Conservation (phyloP, 257 asterid species). For the Nicotiana noctiflora region DNA sequence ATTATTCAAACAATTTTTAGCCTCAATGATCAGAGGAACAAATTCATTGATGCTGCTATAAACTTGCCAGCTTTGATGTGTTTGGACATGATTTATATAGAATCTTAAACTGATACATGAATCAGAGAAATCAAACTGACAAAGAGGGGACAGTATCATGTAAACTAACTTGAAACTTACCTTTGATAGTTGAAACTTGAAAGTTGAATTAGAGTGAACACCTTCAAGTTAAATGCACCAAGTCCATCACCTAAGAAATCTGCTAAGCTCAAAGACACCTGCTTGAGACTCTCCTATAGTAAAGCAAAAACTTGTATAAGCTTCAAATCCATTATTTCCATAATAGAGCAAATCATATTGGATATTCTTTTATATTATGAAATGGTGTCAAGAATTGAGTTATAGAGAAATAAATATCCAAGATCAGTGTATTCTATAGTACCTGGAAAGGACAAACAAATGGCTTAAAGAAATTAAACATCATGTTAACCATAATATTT, state of each 20-base stretch:
- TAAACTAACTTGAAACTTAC: too few species aligned
- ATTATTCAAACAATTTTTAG: too few species aligned
- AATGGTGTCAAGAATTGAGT: background rate
- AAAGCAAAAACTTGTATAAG: background rate
- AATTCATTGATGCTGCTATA: background rate
- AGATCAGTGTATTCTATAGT: background rate
- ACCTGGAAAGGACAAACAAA: background rate
- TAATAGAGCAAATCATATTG: background rate
- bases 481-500: background rate
- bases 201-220: background rate
- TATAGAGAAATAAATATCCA: background rate
- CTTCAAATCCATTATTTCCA: background rate
- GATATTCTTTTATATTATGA: background rate
- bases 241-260: too few species aligned
- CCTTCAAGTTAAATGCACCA: background rate
- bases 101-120: background rate
- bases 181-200: background rate
- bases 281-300: too few species aligned
- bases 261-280: too few species aligned
- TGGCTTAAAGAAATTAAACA: background rate
- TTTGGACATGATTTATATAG: background rate
- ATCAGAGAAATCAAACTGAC: too few species aligned
- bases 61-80: background rate
- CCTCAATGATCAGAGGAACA: too few species aligned
- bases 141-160: too few species aligned